Conservation (phyloP, 1,284 basidiomycete species). For the Ustilago nuda region DNA sequence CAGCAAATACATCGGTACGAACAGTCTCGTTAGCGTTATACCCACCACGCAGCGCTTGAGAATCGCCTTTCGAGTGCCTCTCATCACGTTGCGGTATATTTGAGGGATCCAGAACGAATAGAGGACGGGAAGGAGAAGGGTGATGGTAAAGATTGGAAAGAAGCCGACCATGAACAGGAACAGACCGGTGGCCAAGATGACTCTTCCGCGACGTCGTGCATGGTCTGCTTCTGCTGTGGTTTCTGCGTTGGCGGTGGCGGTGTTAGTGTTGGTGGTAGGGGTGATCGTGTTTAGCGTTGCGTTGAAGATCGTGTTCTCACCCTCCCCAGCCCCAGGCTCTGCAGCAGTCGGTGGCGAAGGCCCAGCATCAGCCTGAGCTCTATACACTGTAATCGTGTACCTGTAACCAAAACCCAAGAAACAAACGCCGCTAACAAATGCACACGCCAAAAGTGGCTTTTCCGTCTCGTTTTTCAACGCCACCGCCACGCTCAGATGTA, state of each 20-base stretch:
- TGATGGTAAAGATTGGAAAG: constrained; percentile 25
- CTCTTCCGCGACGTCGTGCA: constrained; percentile 24
- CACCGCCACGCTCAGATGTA: constrained; percentile 41
- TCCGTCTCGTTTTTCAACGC: constrained; percentile 46
- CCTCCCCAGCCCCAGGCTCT: background rate
- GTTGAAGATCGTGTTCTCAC: background rate
- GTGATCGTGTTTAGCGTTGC: constrained; percentile 8
- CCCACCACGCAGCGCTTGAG: constrained; percentile 81
- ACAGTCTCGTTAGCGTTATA: constrained; percentile 78
- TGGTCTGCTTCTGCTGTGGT: constrained; percentile 10
- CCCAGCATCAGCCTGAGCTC: constrained; percentile 35
- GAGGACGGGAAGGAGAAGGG: constrained; percentile 76
- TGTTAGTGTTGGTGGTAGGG: constrained; percentile 5
- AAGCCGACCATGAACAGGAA: constrained; percentile 36
- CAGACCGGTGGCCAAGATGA: constrained; percentile 13
- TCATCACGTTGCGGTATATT: constrained; percentile 80
- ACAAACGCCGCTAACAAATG: constrained; percentile 44
- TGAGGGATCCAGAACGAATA: constrained; percentile 87
- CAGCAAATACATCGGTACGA: constrained; percentile 81
- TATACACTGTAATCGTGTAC: constrained; percentile 38
- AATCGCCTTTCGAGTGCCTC: constrained; percentile 79
- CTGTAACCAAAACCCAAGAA: constrained; percentile 47
- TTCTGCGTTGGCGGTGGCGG: background rate
- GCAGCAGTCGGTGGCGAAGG: constrained; percentile 17
- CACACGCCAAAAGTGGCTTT: constrained; percentile 34